phyloP scores from a whole-genome alignment of 2,329 filamentous ascomycete species.

The Furcasterigmium furcatum region DNA sequence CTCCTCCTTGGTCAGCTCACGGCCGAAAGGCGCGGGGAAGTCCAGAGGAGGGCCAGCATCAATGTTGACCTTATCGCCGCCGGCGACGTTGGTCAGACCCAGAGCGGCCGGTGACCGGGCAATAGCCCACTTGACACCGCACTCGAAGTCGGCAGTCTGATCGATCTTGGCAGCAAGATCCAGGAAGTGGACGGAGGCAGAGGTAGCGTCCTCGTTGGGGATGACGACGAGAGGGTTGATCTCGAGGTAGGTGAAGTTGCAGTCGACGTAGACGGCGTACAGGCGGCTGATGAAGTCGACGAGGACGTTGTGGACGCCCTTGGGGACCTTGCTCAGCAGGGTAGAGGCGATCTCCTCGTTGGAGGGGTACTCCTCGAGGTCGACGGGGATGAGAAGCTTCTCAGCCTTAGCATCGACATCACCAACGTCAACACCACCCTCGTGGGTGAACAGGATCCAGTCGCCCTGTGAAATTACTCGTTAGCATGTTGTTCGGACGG shows the following conservation, averaged over 20 bases:
- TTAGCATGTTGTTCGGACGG: constrained; percentile 5
- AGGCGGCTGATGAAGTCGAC: constrained; percentile 98
- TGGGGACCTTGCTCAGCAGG: constrained; percentile 88
- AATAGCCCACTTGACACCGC: constrained; percentile 97
- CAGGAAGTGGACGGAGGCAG: constrained; percentile 94
- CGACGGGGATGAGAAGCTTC: constrained; percentile 96
- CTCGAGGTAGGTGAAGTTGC: constrained; percentile 99
- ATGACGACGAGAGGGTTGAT: constrained; percentile 99
- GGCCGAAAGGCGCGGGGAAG: constrained; percentile 97
- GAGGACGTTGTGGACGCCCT: constrained; percentile 95
- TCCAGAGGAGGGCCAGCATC: constrained; percentile 98
- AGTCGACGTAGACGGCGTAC: constrained; percentile 98
- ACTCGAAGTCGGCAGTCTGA: constrained; percentile 99
- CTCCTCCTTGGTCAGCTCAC: constrained; percentile 98
- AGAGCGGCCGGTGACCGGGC: constrained; percentile 87
- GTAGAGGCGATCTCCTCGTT: constrained; percentile 87
- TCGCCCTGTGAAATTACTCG: constrained; percentile 65
- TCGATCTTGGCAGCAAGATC: constrained; percentile 98
- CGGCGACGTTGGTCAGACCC: constrained; percentile 69
- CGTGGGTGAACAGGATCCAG: constrained; percentile 99
- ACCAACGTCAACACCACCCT: constrained; percentile 98
- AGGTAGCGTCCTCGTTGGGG: constrained; percentile 88
- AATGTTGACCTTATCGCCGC: constrained; percentile 78
- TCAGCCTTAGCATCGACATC: constrained; percentile 99
- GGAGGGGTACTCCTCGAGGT: constrained; percentile 90